Conservation (phyloP, 2,329 filamentous ascomycete species). For the Apiospora phragmitis region DNA sequence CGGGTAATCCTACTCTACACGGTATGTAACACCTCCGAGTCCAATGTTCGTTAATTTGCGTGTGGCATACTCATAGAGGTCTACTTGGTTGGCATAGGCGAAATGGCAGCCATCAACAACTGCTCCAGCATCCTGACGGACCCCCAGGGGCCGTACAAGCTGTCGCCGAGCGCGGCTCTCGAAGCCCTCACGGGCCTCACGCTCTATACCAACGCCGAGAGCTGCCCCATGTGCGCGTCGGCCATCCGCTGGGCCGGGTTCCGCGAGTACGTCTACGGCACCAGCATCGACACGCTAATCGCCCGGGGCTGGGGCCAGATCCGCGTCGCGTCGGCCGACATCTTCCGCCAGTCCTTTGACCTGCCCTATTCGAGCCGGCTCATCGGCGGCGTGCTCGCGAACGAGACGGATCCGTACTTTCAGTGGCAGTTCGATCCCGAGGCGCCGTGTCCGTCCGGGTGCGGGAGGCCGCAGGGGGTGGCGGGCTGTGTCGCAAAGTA, state of each 20-base stretch:
- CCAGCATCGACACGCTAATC: constrained; percentile 46
- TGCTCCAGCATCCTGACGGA: constrained; percentile 50
- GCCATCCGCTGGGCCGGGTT: constrained; percentile 58
- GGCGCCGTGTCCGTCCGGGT: constrained; percentile 14
- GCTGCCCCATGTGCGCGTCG: constrained; percentile 58
- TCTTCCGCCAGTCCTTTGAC: constrained; percentile 45
- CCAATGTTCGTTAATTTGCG: not conserved
- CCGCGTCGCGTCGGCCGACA: constrained; percentile 42
- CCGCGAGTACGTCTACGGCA: constrained; percentile 56
- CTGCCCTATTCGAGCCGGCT: constrained; percentile 38
- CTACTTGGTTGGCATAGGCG: constrained; percentile 34
- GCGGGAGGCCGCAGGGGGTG: not conserved
- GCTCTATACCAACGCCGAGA: constrained; percentile 58
- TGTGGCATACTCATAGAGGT: not conserved
- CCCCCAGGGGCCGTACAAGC: constrained; percentile 42
- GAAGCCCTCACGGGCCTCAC: constrained; percentile 47
- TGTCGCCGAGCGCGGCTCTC: constrained; percentile 41
- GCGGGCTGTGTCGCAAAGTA: not conserved
- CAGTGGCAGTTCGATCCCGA: constrained; percentile 50
- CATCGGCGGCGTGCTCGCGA: constrained; percentile 45
- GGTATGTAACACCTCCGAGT: constrained; percentile 32
- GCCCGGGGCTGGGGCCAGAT: constrained; percentile 53
- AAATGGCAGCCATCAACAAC: constrained; percentile 56
- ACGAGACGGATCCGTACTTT: constrained; percentile 56
- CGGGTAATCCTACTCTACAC: constrained; percentile 54